These are phyloP conservation scores for Neurospora terricola DNA, from an alignment of 495 filamentous ascomycete genomes.

Conservation along the genomic window DNA sequence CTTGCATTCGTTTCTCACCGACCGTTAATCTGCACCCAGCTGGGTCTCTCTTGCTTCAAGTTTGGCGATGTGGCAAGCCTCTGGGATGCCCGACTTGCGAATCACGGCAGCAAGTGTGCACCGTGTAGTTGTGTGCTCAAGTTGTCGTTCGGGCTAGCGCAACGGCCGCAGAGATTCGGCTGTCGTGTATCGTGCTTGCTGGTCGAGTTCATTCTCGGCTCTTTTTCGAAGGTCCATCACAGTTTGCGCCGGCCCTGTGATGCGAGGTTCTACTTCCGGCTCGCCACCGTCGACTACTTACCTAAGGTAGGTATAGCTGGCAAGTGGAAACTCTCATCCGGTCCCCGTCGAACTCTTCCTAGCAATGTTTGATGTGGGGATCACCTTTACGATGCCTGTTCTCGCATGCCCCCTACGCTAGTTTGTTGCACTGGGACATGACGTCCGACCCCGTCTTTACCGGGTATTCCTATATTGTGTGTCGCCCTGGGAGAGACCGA, in stretches of 20 bases:
- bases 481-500: background rate
- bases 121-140: background rate
- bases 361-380: background rate
- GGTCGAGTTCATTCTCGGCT: background rate
- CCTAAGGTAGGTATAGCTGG: background rate
- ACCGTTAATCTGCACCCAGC: background rate
- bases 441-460: background rate
- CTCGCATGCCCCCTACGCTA: background rate
- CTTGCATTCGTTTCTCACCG: slow-evolving; percentile 1
- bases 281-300: background rate
- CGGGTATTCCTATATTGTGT: background rate
- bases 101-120: background rate
- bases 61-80: background rate
- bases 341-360: background rate
- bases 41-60: background rate
- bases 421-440: background rate
- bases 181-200: background rate
- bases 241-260: background rate
- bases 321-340: background rate
- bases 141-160: background rate
- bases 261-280: background rate
- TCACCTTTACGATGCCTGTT: background rate
- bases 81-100: background rate
- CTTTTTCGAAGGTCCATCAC: background rate
- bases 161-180: background rate